phyloP scores from a whole-genome alignment of 495 filamentous ascomycete species.

The Cetradonia linearis region DNA sequence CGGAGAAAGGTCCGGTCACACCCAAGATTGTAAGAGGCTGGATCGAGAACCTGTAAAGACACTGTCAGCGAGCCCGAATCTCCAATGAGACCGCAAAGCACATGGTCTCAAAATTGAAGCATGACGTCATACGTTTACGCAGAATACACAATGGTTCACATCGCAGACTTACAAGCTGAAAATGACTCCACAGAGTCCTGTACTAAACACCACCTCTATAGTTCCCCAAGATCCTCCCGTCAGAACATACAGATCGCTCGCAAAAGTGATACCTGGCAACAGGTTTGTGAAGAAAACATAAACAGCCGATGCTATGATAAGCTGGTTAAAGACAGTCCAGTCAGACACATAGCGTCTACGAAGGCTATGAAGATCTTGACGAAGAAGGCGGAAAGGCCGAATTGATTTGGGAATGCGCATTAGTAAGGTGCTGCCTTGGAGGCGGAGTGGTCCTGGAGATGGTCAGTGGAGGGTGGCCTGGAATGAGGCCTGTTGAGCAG shows the following conservation, averaged over 20 bases:
- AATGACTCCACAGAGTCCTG: conserved; percentile 55
- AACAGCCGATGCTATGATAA: conserved; percentile 59
- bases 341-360: conserved; percentile 50
- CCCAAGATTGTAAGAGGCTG: conserved; percentile 66
- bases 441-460: neutral
- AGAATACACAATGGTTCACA: neutral
- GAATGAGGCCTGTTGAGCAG: neutral
- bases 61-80: neutral
- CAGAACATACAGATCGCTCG: conserved; percentile 55
- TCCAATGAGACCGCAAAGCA: neutral
- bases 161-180: conserved; percentile 47
- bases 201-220: conserved; percentile 63
- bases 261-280: conserved; percentile 64
- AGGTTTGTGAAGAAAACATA: conserved; percentile 72
- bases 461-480: neutral
- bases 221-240: conserved; percentile 60
- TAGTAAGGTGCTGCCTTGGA: neutral
- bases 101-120: neutral
- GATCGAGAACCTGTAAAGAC: conserved; percentile 38
- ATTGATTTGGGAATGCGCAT: conserved; percentile 12
- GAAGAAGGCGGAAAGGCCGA: conserved; percentile 40
- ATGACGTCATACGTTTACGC: neutral
- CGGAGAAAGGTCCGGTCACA: conserved; percentile 64
- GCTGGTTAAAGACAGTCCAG: conserved; percentile 60
- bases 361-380: conserved; percentile 48